Evolutionary conservation across 768 basidiomycete species (phyloP).

Genomic region (Lentinus tigrinus): DNA sequence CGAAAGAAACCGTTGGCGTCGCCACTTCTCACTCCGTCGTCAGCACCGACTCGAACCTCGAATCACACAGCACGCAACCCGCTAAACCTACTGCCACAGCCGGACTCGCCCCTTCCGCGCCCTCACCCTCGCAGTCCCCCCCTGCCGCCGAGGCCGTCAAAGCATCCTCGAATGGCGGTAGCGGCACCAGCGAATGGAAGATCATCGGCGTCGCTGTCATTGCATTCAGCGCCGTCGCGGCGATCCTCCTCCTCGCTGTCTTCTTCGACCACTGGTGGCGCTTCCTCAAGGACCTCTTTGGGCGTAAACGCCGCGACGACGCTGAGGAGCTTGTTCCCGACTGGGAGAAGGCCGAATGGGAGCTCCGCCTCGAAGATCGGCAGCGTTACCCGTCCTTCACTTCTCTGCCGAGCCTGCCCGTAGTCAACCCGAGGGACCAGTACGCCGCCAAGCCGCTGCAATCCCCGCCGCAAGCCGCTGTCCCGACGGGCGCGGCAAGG

Average conservation of each 20-base stretch:
- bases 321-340: constrained; percentile 63
- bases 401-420: constrained; percentile 15
- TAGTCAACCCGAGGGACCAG: constrained; percentile 3
- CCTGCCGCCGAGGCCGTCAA: not conserved
- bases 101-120: not conserved
- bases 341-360: constrained; percentile 62
- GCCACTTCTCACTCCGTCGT: constrained; percentile 10
- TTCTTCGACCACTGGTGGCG: constrained; percentile 76
- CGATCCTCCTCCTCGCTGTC: constrained; percentile 52
- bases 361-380: constrained; percentile 33
- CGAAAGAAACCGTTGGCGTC: not conserved
- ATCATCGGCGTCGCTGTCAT: constrained; percentile 68
- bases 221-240: constrained; percentile 57
- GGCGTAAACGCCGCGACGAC: constrained; percentile 34
- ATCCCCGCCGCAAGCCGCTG: not conserved
- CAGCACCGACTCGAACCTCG: constrained; percentile 4
- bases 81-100: not conserved
- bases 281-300: constrained; percentile 51
- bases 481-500: not conserved
- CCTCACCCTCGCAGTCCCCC: not conserved
- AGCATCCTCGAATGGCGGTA: not conserved
- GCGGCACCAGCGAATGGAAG: constrained; percentile 59
- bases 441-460: not conserved
- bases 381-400: constrained; percentile 32
- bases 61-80: not conserved